A percentile compares a stretch with the other conserved stretches of the same genome.
Evolutionary conservation across 2,329 filamentous ascomycete species (phyloP).

Genomic region (Fusarium mundagurra): DNA sequence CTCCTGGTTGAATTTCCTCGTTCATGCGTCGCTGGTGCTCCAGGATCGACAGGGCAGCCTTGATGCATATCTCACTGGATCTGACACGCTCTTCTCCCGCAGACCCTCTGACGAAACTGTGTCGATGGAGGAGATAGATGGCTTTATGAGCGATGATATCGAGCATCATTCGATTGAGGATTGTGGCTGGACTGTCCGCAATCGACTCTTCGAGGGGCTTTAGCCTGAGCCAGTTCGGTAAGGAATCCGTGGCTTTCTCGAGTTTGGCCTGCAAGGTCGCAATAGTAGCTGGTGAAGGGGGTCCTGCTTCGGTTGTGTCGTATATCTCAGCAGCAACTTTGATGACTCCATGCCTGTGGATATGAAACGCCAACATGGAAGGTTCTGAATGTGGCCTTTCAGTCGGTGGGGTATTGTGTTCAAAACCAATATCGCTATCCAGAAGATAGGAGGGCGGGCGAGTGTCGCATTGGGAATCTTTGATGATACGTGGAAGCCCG

Average conservation of each 20-base stretch:
- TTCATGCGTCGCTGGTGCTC: constrained; percentile 25
- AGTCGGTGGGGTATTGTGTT: not conserved
- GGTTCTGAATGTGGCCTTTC: constrained; percentile 2
- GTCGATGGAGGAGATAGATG: constrained; percentile 10
- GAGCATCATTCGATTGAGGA: constrained; percentile 16
- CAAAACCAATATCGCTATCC: not conserved
- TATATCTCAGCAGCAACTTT: constrained; percentile 10
- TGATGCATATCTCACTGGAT: constrained; percentile 5
- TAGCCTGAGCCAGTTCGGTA: constrained; percentile 11
- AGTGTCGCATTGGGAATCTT: constrained; percentile 30
- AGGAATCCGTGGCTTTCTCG: not conserved
- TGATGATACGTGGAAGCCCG: constrained; percentile 31
- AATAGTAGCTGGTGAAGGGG: not conserved
- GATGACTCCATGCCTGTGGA: constrained; percentile 8
- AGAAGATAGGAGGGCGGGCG: constrained; percentile 8
- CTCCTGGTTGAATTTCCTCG: constrained; percentile 28
- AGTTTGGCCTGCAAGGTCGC: not conserved
- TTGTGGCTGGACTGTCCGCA: not conserved
- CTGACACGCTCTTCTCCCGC: not conserved
- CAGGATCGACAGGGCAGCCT: constrained; percentile 24
- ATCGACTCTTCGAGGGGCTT: constrained; percentile 8
- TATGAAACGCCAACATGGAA: not conserved
- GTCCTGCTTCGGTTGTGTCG: constrained; percentile 2
- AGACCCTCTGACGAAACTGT: not conserved
- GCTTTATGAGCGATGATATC: constrained; percentile 11